Percentiles rank a stretch among this genome's conserved stretches.
Evolutionary conservation across 768 basidiomycete species (phyloP).

Genomic region (Sporobolomyces phaffii): DNA sequence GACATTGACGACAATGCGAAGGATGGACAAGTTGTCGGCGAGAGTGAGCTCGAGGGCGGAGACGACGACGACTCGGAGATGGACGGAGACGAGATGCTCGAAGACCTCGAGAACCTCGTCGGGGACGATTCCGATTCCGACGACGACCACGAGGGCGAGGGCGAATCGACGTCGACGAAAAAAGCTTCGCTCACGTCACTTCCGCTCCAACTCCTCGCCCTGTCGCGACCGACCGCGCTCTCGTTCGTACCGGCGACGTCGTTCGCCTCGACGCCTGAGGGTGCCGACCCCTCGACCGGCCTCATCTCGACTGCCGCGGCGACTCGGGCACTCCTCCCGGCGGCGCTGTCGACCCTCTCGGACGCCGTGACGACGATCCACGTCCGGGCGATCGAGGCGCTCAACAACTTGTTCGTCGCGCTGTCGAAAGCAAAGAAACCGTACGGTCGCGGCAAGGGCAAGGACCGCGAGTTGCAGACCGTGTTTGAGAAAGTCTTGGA

Average conservation of each 20-base stretch:
- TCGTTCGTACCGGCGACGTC: constrained; percentile 44
- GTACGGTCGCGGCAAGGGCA: constrained; percentile 1
- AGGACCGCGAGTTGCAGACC: constrained; percentile 15
- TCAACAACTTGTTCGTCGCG: constrained; percentile 51
- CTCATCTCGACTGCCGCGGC: constrained; percentile 16
- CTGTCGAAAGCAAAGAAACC: constrained; percentile 39
- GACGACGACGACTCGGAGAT: constrained; percentile 42
- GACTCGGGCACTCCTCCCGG: not conserved
- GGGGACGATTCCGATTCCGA: constrained; percentile 24
- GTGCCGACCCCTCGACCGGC: constrained; percentile 18
- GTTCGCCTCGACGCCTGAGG: constrained; percentile 16
- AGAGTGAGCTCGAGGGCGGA: constrained; percentile 5
- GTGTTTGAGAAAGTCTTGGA: constrained; percentile 25
- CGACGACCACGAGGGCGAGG: constrained; percentile 27
- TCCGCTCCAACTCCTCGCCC: constrained; percentile 42
- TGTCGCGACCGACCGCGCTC: constrained; percentile 45
- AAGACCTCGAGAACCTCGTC: constrained; percentile 36
- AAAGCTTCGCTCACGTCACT: constrained; percentile 39
- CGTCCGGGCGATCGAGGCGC: constrained; percentile 49
- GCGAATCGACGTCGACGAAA: not conserved
- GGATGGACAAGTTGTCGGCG: not conserved
- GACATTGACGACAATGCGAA: not conserved
- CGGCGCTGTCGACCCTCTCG: constrained; percentile 15
- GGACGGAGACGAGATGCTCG: constrained; percentile 43
- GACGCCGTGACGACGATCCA: constrained; percentile 46